Evolutionary conservation across 768 basidiomycete genomes (phyloP).

Genomic region (Gymnopilus junonius): DNA sequence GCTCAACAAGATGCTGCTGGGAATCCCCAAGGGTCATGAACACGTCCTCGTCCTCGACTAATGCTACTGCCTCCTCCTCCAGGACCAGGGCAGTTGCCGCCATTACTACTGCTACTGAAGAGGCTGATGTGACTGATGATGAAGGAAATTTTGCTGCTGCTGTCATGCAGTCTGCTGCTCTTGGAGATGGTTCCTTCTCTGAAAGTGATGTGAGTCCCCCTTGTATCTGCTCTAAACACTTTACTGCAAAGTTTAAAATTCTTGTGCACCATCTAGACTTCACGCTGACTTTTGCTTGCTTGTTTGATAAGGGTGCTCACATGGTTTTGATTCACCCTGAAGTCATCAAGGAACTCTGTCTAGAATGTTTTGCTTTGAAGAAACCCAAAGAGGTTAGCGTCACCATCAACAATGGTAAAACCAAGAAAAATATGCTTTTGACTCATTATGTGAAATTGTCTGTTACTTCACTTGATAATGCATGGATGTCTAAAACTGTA

Average conservation of each 20-base stretch:
- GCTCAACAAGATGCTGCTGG: background rate
- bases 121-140: background rate
- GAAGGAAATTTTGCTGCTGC: background rate
- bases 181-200: background rate
- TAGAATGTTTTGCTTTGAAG: background rate
- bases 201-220: conserved; percentile 11
- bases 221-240: background rate
- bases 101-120: background rate
- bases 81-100: background rate
- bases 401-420: conserved; percentile 1
- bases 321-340: conserved; percentile 37
- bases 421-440: background rate
- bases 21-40: background rate
- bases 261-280: background rate
- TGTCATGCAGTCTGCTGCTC: background rate
- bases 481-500: conserved; percentile 18
- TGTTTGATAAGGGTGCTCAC: conserved; percentile 7
- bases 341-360: no score
- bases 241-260: background rate
- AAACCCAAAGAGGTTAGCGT: conserved; percentile 14
- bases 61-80: background rate
- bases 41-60: background rate
- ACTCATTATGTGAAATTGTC: conserved; percentile 23
- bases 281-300: background rate
- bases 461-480: conserved; percentile 17